Evolutionary conservation across 805 yeast species (phyloP), one percentile per base, ranked within the genome.

Genomic region (Ogataea trehaloabstinens): DNA sequence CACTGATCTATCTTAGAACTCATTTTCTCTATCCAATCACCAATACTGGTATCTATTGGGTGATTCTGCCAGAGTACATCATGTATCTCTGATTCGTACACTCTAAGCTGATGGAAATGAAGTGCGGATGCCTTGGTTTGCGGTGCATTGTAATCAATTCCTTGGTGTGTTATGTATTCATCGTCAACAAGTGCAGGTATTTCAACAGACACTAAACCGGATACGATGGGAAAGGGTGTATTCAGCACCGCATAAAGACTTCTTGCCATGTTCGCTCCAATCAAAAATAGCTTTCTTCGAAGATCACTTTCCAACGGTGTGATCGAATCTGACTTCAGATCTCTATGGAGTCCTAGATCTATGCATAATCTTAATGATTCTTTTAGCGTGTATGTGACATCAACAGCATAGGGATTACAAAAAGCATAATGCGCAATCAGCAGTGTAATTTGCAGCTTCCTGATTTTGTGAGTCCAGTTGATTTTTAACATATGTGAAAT

Each of bases 331-430:
- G 36, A 20, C 15, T 13, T 16, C 17, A 35, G 13, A 16, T 45
- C 49, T 28, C 31, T 42, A 29, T 45, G 41, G 16, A 45, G 39
- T 19, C 49, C 49, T 15, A 45, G 34, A 13, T 42, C 47, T 17
- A 42, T 17, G 24, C 42, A 42, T 24, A 45, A n/a, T 19, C 47
- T 7, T n/a, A 45, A 19, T 15, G 42, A 28, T 24, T 45, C 49
- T 13, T 45, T 10, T 6, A 42, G 21, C 4, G 47, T 17, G 35
- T 25, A 40, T 45, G 47, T 42, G 8, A 40, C 40, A 30, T 45
- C 40, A 13, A 46, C 47, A 2, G 47, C 49, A 16, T 42, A 42
- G 8, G 49, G 49, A 20, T 45, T 45, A 6, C 47, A 46, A 42
- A 45, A 42, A 10, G 42, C 49, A 34, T 45, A 45, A 30, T 45